These are phyloP conservation scores for Mucor indicus DNA, from an alignment of 371 early-diverging fungal genomes.

Conservation along the genomic window DNA sequence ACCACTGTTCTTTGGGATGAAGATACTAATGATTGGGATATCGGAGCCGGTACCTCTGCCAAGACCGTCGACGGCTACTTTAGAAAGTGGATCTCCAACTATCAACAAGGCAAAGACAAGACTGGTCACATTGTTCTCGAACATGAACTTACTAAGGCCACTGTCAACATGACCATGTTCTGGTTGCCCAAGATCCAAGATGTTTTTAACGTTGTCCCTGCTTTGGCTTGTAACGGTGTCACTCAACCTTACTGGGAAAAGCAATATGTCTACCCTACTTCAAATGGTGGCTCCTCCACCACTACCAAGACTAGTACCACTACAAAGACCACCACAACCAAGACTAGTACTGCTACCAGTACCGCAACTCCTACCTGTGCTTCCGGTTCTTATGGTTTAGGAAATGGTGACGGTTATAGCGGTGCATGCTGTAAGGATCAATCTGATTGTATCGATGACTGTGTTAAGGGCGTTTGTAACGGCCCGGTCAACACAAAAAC, in stretches of 20 bases:
- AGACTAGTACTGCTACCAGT: no score
- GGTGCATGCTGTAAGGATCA: no score
- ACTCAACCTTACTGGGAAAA: conserved; percentile 40
- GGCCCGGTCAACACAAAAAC: background rate
- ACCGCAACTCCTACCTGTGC: no score
- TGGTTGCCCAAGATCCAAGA: conserved; percentile 40
- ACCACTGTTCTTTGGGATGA: conserved; percentile 25
- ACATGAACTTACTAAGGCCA: conserved; percentile 40
- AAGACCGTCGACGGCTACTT: conserved; percentile 34
- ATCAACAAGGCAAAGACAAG: conserved; percentile 17
- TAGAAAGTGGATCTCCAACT: conserved; percentile 27
- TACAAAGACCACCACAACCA: no score
- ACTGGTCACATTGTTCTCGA: conserved; percentile 43
- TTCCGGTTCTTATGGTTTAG: no score
- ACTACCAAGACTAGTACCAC: no score
- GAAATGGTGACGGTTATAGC: no score
- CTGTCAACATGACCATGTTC: conserved; percentile 30
- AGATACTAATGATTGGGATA: background rate
- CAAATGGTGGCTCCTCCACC: no score
- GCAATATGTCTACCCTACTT: no score
- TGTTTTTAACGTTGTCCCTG: conserved; percentile 29
- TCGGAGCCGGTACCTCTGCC: background rate
- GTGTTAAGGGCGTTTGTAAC: background rate
- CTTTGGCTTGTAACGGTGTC: conserved; percentile 32
- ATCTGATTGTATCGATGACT: background rate